Base-by-base conservation (phyloP, 2,329 filamentous ascomycete genomes). In the Camillea tinctor region DNA sequence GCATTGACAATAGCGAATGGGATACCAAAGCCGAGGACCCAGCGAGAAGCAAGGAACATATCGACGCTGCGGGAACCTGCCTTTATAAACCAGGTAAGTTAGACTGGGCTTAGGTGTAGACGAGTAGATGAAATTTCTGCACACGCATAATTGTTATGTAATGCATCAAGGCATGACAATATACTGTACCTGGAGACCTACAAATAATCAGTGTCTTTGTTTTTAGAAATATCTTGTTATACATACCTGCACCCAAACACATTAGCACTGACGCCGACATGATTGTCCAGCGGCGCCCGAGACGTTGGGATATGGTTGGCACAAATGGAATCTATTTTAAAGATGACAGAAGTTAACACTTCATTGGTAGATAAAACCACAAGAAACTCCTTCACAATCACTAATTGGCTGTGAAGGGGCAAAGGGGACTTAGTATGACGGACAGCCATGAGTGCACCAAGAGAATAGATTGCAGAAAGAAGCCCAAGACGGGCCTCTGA, bases 11-110 rank as follows among this genome's bases (percentile, higher is more conserved):
- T 68, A 17, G 75, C 56, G 58, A 76, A 77, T 52, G 80, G 74
- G 52, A 80, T 68, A 30, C 78, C 75, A 17, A 82, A 84, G 1
- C 80, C 82, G 8, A 70, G 58, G 3, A 68, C 60, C 65, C 71
- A 81, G 74, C 65, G 80, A 71, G 26, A 79, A 74, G 30, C 82
- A 66, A 54, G 79, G 76, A 68, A 81, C 76, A 44, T 79, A 66
- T 75, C 79, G 70, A 78, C 71, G 67, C 61, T 79, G 23, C 70
- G 57, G 36, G 63, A 77, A 70, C 79, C 79, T 75, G 71, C 80
- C 77, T 65, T 22, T 36, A n/a, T 40, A 13, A 13, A 13, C 4
- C 4, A 13, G 7, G 52, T 62, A 13, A 56, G 40, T 20, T 17
- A 48, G 3, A 4, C 17, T 44, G 20, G 3, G 3, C 19, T 20